Percentiles rank a stretch among this genome's conserved stretches.
These are phyloP conservation scores for Thelonectria rubi DNA, from an alignment of 2,329 filamentous ascomycete genomes.

Conservation along the genomic window DNA sequence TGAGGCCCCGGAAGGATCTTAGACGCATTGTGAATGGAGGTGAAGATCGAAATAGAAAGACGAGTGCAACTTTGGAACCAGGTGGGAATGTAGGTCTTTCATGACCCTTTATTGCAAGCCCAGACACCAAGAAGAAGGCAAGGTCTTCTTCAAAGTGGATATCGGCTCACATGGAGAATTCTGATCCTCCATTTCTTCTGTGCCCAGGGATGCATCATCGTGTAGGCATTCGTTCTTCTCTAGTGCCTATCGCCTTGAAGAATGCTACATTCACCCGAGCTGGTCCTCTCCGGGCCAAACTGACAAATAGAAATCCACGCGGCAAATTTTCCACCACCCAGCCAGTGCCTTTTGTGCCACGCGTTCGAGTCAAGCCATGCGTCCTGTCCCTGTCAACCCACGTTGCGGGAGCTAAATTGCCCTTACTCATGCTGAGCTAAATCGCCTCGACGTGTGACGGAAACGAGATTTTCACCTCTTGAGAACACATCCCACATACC, in stretches of 20 bases:
- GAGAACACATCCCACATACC: background rate
- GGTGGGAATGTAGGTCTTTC: background rate
- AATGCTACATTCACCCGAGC: background rate
- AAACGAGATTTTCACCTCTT: too few relatives aligned
- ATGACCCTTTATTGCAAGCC: background rate
- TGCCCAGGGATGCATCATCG: too few relatives aligned
- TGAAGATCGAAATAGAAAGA: background rate
- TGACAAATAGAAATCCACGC: background rate
- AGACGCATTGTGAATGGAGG: slow-evolving; percentile 15
- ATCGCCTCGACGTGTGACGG: too few relatives aligned
- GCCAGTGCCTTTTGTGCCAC: background rate
- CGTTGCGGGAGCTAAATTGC: too few relatives aligned
- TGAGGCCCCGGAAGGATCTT: slow-evolving; percentile 6
- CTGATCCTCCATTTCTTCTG: too few relatives aligned
- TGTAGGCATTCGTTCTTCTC: too few relatives aligned
- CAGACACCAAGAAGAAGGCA: background rate
- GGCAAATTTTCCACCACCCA: background rate
- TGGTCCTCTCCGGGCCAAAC: background rate
- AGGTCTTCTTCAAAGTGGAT: background rate
- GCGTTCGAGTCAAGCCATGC: background rate
- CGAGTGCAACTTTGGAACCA: background rate
- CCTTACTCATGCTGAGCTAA: too few relatives aligned
- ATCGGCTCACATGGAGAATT: background rate
- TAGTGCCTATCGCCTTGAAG: background rate
- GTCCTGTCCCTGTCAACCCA: background rate